Percentiles rank a stretch among this genome's conserved stretches.
Conservation (phyloP, 805 yeast genomes). For the Saturnispora halmiae region DNA sequence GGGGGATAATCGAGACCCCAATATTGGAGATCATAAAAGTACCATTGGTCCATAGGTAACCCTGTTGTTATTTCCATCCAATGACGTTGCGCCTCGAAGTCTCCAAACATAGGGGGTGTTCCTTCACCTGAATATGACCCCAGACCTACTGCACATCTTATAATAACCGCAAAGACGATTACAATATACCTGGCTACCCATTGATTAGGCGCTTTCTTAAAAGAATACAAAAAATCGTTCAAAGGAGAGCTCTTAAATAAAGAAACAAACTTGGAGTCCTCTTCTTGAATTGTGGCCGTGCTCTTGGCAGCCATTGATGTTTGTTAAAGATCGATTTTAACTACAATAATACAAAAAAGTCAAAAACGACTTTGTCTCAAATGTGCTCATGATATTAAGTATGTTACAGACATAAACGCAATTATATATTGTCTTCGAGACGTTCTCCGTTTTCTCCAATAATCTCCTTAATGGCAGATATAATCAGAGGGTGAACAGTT, state of each 20-base stretch:
- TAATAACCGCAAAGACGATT: slow-evolving; percentile 60
- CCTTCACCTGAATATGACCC: slow-evolving; percentile 77
- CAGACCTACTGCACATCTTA: slow-evolving; percentile 77
- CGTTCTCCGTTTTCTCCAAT: slow-evolving; percentile 29
- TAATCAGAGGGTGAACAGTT: slow-evolving; percentile 40
- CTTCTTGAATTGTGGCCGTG: too few species aligned
- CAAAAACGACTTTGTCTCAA: too few species aligned
- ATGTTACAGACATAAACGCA: not conserved
- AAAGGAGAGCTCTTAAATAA: slow-evolving; percentile 48
- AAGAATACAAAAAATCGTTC: slow-evolving; percentile 68
- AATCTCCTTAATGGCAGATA: slow-evolving; percentile 36
- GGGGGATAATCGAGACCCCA: slow-evolving; percentile 99
- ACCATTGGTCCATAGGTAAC: slow-evolving; percentile 73
- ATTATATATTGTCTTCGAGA: slow-evolving; percentile 18
- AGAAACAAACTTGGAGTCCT: slow-evolving; percentile 22
- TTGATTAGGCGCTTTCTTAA: slow-evolving; percentile 74
- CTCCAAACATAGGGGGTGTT: slow-evolving; percentile 80
- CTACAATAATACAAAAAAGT: too few species aligned
- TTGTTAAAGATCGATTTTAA: too few species aligned
- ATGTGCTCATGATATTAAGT: not conserved
- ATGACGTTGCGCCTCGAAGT: slow-evolving; percentile 96
- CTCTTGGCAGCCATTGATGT: too few species aligned
- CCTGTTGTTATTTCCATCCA: slow-evolving; percentile 90
- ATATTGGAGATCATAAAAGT: slow-evolving; percentile 76
- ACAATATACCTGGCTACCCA: slow-evolving; percentile 83